A percentile compares a stretch with the other conserved stretches of the same genome.
Conservation (phyloP, 345 rosid genomes). For the Ailanthus altissimus region DNA sequence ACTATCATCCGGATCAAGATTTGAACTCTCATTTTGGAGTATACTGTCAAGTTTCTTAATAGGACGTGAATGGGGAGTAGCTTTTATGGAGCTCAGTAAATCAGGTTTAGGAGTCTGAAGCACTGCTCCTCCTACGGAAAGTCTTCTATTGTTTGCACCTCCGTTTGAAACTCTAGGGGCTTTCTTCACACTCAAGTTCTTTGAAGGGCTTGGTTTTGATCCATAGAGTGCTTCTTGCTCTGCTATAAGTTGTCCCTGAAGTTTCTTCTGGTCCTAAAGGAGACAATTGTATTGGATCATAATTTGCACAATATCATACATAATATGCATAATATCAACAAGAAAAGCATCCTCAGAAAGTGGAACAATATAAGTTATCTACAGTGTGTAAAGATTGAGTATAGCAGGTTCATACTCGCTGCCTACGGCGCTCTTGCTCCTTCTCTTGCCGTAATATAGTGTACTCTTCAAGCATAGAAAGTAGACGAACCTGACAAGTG, state of each 20-base stretch:
- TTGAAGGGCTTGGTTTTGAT: slow-evolving; percentile 94
- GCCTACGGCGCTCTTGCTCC: slow-evolving; percentile 91
- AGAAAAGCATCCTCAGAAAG: neutral
- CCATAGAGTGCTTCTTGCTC: slow-evolving; percentile 96
- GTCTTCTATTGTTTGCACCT: slow-evolving; percentile 67
- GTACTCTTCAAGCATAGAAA: slow-evolving; percentile 92
- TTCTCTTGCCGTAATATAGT: slow-evolving; percentile 76
- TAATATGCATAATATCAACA: neutral
- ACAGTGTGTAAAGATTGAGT: neutral
- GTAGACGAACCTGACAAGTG: slow-evolving; percentile 64
- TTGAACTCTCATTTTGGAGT: slow-evolving; percentile 38
- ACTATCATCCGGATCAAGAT: slow-evolving; percentile 47
- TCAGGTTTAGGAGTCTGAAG: slow-evolving; percentile 71
- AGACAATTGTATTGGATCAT: slow-evolving; percentile 9
- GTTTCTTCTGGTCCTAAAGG: slow-evolving; percentile 93
- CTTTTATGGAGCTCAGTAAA: slow-evolving; percentile 41
- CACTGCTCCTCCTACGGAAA: slow-evolving; percentile 74
- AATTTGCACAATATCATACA: neutral
- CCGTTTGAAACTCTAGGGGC: slow-evolving; percentile 76
- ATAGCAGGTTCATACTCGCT: slow-evolving; percentile 51
- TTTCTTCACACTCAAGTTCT: slow-evolving; percentile 71
- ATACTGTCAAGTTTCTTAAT: slow-evolving; percentile 54
- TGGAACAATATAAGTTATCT: neutral
- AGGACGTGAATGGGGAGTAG: slow-evolving; percentile 46
- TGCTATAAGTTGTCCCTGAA: slow-evolving; percentile 90